Base-by-base conservation (phyloP, 805 yeast species). In the Lipomyces chichibuensis region DNA sequence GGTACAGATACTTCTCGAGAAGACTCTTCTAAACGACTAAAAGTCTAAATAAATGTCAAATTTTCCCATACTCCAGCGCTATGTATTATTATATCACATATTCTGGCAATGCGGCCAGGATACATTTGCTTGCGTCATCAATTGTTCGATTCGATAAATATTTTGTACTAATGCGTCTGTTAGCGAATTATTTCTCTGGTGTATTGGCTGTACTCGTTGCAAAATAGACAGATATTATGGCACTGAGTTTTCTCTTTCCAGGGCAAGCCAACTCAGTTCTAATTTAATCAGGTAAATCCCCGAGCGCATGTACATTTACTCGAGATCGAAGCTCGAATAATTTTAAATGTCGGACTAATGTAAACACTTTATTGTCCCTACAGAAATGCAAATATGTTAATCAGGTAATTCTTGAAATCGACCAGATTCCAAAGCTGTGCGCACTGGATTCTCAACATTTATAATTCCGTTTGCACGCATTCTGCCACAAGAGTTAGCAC, bases 361-460 rank as follows among this genome's bases (percentile, higher is more conserved):
- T 7, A 3, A 43, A 2, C 14, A 8, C 49, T n/a, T 43, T 37
- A 13, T 37, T n/a, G 49, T 43, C 49, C 9, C 11, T 17, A 43
- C 23, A 17, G 20, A n/a, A 43, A 17, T 1, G 1, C 23, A 17
- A n/a, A 43, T 43, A n/a, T 59, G 56, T 60, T 23, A 20, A n/a
- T 60, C 60, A 0, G 33, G 43, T 13, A 62, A 25, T 56, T 66
- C 61, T 23, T 55, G 37, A 11, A 66, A 54, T 33, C 67, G 27
- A 13, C 71, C 71, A 0, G 66, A 43, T 43, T 69, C 71, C 5
- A 67, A 63, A 17, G 82, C 81, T 61, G 75, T 75, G 56, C 77
- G 73, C 0, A 81, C 75, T 3, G 84, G 84, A 63, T 82, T 81
- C 60, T 77, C 75, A 59, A 80, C 80, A 51, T 79, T 75, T 64